Conservation (phyloP, 1,139 yeast species). For the Yamadazyma triangularis region DNA sequence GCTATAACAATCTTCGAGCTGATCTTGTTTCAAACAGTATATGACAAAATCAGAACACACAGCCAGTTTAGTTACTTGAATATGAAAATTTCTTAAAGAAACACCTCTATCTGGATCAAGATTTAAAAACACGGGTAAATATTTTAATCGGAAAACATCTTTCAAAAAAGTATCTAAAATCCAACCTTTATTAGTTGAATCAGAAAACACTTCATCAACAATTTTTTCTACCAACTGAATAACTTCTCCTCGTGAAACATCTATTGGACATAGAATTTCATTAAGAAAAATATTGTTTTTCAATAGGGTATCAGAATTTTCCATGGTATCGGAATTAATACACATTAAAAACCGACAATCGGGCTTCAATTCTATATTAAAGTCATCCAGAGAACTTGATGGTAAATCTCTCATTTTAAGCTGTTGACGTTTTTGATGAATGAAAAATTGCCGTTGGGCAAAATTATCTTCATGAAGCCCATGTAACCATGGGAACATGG, state of each 20-base stretch:
- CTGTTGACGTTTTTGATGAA: conserved; percentile 21
- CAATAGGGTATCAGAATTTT: conserved; percentile 22
- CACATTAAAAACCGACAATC: conserved; percentile 44
- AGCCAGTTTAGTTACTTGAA: conserved; percentile 70
- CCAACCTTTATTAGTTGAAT: conserved; percentile 5
- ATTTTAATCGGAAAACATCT: conserved; percentile 43
- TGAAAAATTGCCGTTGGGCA: conserved; percentile 44
- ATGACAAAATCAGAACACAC: conserved; percentile 65
- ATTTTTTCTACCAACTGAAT: conserved; percentile 16
- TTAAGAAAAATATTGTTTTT: conserved; percentile 59
- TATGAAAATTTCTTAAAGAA: conserved; percentile 69
- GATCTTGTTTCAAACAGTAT: conserved; percentile 44
- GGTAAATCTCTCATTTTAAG: background rate
- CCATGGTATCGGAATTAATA: conserved; percentile 24
- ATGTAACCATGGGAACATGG: conserved; percentile 89
- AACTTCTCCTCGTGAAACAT: conserved; percentile 33
- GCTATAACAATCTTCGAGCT: conserved; percentile 18
- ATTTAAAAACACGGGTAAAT: conserved; percentile 50
- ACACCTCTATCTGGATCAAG: conserved; percentile 66
- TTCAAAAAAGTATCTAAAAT: conserved; percentile 20
- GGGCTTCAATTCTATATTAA: conserved; percentile 10
- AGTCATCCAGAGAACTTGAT: background rate
- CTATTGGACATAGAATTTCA: conserved; percentile 55
- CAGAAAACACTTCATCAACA: conserved; percentile 16
- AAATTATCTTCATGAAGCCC: conserved; percentile 55